Evolutionary conservation across 2,329 filamentous ascomycete genomes (phyloP).

Genomic region (Cladosporium sp.): DNA sequence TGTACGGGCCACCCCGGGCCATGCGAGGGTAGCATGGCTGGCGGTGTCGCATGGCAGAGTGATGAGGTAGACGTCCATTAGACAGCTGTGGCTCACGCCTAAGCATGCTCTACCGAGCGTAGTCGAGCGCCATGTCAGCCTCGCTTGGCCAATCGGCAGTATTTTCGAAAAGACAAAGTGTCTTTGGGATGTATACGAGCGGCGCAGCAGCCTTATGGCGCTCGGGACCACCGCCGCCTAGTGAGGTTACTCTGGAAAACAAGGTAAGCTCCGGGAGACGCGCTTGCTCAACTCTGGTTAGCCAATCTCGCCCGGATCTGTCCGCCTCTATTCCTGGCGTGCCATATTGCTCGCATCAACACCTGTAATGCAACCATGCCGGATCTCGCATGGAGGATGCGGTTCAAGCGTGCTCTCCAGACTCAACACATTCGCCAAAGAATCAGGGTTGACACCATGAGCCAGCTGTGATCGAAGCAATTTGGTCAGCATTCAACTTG

Average conservation of each 20-base stretch:
- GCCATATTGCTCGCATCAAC: not conserved
- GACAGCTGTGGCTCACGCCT: constrained; percentile 6
- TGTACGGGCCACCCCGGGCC: constrained; percentile 2
- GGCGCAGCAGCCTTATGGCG: constrained; percentile 7
- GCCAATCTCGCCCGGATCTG: not conserved
- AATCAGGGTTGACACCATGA: too few relatives aligned
- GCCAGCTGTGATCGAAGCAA: not conserved
- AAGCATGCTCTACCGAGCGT: not conserved
- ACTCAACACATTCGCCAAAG: too few relatives aligned
- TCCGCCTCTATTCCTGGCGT: constrained; percentile 2
- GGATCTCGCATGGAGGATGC: too few relatives aligned
- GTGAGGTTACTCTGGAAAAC: constrained; percentile 8
- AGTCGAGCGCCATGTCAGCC: constrained; percentile 1
- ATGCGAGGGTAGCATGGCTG: constrained; percentile 6
- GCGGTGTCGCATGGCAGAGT: not conserved
- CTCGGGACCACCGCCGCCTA: constrained; percentile 3
- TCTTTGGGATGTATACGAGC: constrained; percentile 7
- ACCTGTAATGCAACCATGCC: not conserved
- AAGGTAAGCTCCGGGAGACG: not conserved
- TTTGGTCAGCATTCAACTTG: not conserved
- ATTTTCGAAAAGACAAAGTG: not conserved
- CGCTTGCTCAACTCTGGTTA: not conserved
- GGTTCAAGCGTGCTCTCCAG: too few relatives aligned
- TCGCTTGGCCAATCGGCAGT: not conserved
- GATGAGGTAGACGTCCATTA: not conserved